Evolutionary conservation across 139 green algal genomes (phyloP).

Genomic region (Cymbomonas tetramitiformis): DNA sequence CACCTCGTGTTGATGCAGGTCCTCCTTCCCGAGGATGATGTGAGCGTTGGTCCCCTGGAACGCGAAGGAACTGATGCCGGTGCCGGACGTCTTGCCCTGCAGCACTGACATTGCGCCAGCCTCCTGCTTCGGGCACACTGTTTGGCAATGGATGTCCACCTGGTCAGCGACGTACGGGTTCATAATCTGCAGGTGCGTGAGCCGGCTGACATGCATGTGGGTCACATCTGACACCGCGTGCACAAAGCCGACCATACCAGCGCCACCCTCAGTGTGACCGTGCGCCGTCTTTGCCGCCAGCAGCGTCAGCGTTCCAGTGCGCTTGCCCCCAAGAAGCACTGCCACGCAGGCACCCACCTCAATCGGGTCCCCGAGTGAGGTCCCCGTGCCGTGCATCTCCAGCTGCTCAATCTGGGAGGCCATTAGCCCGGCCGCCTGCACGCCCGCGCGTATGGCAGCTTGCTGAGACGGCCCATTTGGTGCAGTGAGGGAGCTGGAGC

Average conservation of each 20-base stretch:
- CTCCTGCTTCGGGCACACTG: no score
- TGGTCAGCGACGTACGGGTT: constrained; percentile 51
- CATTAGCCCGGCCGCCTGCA: constrained; percentile 12
- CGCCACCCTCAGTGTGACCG: constrained; percentile 70
- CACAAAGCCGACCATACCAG: constrained; percentile 48
- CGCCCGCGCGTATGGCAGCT: constrained; percentile 39
- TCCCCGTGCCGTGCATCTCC: constrained; percentile 37
- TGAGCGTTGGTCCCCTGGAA: constrained; percentile 73
- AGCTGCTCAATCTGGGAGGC: constrained; percentile 2
- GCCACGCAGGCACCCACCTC: constrained; percentile 34
- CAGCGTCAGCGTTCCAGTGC: no score
- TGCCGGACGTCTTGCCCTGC: no score
- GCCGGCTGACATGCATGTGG: no score
- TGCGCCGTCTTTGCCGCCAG: constrained; percentile 62
- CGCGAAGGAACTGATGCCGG: constrained; percentile 58
- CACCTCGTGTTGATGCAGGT: no score
- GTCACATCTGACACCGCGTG: constrained; percentile 17
- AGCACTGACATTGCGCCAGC: no score
- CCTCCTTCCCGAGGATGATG: no score
- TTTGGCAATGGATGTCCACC: no score
- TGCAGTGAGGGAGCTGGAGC: constrained; percentile 64
- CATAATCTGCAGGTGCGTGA: constrained; percentile 32
- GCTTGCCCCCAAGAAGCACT: no score
- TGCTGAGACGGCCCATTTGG: constrained; percentile 78
- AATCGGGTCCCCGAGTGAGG: constrained; percentile 44